Conservation (phyloP, 306 rosid genomes). For the Sechiopsis laciniata region DNA sequence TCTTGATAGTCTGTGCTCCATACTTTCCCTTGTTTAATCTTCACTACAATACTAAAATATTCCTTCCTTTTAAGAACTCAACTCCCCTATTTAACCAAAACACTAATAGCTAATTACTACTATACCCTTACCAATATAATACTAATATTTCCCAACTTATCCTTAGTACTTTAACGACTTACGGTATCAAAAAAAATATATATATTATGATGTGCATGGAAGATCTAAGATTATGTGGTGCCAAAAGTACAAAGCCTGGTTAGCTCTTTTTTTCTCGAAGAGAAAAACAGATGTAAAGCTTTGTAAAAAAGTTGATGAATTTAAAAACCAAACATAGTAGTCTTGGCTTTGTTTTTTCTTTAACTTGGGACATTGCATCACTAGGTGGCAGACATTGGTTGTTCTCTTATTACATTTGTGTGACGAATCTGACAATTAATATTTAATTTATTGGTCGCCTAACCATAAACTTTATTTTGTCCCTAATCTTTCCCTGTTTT, state of each 20-base stretch:
- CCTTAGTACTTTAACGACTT: no score
- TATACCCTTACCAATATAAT: no score
- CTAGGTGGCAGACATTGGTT: background rate
- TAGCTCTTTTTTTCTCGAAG: background rate
- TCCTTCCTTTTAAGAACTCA: no score
- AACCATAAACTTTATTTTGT: background rate
- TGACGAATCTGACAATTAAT: background rate
- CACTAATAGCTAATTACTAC: no score
- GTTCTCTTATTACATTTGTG: background rate
- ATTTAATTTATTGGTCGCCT: background rate
- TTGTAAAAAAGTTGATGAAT: background rate
- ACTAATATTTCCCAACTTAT: no score
- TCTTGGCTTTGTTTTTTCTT: background rate
- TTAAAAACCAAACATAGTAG: background rate
- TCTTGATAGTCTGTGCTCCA: constrained; percentile 37
- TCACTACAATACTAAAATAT: no score
- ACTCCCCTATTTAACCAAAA: no score
- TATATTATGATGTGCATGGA: no score
- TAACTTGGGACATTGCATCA: background rate
- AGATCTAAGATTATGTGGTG: background rate
- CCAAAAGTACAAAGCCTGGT: constrained; percentile 3
- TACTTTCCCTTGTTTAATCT: no score
- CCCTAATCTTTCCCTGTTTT: background rate
- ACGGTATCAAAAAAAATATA: no score
- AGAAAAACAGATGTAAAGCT: background rate